Percentiles rank a stretch among this genome's conserved stretches.
Conservation (phyloP, 805 yeast genomes). For the Cephaloascus fragrans region DNA sequence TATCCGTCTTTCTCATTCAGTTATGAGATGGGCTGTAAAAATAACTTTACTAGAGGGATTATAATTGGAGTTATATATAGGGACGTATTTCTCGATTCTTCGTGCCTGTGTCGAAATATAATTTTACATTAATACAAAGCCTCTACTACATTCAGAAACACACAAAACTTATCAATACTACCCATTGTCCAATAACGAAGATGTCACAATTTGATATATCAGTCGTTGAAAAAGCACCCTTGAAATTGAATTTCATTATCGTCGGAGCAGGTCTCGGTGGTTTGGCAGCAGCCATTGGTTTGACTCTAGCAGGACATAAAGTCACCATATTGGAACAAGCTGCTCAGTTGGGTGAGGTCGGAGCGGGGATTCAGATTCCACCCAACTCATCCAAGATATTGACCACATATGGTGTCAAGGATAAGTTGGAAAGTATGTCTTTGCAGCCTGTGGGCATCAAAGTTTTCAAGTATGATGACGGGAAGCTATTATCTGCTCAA, state of each 20-base stretch:
- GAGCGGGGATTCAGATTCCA: conserved; percentile 23
- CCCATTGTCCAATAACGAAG: no score
- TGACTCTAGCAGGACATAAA: conserved; percentile 12
- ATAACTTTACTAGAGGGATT: no score
- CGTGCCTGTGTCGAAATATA: no score
- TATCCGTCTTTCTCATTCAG: no score
- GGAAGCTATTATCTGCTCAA: conserved; percentile 9
- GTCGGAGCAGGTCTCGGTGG: conserved; percentile 22
- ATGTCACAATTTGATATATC: neutral
- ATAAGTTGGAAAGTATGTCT: conserved; percentile 5
- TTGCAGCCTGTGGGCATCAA: conserved; percentile 8
- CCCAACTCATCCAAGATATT: conserved; percentile 16
- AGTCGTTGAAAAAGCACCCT: conserved; percentile 3
- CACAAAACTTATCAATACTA: no score
- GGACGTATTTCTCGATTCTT: no score
- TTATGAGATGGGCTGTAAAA: no score
- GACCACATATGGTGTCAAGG: conserved; percentile 9
- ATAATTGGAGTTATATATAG: no score
- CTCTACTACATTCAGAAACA: no score
- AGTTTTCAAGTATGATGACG: conserved; percentile 10
- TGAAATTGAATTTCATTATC: conserved; percentile 9
- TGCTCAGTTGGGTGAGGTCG: conserved; percentile 16
- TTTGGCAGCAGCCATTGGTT: conserved; percentile 16
- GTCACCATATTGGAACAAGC: conserved; percentile 17
- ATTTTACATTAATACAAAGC: no score